Base-by-base conservation (phyloP, 31 red algal species). In the Odonthalia washingtoniensis region DNA sequence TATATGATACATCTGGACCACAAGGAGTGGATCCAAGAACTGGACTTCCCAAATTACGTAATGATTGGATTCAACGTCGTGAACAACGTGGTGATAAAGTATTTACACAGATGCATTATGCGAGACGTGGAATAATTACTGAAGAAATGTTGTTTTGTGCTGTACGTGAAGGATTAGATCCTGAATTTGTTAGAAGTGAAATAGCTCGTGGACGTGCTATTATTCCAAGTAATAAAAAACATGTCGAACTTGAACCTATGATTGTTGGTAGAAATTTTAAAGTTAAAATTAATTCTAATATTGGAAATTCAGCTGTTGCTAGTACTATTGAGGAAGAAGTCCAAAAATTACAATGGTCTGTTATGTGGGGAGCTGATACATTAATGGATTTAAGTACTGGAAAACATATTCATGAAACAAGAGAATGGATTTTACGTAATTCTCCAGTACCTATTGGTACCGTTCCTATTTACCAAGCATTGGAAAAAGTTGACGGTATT, bases 91-190 rank as follows among this genome's bases (percentile, higher is more conserved):
- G 88, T 27, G 98, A 99, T 65, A 78, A 41, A 1, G 69, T 94
- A 60, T 99, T 95, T 64, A 99, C 98, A 26, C 98, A 99, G 85
- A 95, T 99, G 95, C 90, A 99, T 80, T 99, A 99, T 73, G 98
- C 98, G n/a, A 87, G 75, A 42, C 83, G 87, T 70, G 98, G 98
- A n/a, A 75, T 88, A 0, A 87, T 99, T 43, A 97, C 98, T 0
- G 95, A 97, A 75, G 98, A 99, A 86, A 99, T 99, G 98, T 83
- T 97, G 30, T 99, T 93, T 65, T 87, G 81, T 70, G 98, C 98
- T 17, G 94, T 94, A 16, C 83, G 98, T 27, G 98, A 99, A 68
- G 95, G 95, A 17, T 36, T 99, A 1, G 98, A 99, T 46, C 95
- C 98, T 3, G 98, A 99, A 85, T 97, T 97, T 90, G 98, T 99